Percentiles rank a stretch among this genome's conserved stretches.
Evolutionary conservation across 2,329 filamentous ascomycete species (phyloP).

Genomic region (Alternaria alternata): DNA sequence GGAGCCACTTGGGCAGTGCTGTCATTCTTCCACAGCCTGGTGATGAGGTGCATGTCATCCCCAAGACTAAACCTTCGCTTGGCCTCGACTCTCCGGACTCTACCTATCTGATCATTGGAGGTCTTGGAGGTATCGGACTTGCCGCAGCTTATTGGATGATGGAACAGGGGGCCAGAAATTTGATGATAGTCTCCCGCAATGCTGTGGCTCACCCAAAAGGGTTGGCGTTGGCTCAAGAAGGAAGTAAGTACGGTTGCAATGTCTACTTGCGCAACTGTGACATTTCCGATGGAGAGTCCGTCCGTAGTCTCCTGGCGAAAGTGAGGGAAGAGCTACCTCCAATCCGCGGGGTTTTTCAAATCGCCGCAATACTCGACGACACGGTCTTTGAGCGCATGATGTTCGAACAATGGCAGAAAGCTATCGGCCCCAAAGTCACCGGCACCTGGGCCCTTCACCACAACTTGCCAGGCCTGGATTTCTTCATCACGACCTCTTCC

Average conservation of each 20-base stretch:
- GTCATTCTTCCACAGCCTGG: neutral
- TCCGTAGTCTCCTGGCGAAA: neutral
- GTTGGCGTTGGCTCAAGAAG: neutral
- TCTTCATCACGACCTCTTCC: conserved; percentile 44
- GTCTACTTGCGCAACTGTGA: conserved; percentile 5
- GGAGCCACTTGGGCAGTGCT: neutral
- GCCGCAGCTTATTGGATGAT: conserved; percentile 26
- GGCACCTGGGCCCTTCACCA: conserved; percentile 40
- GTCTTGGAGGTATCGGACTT: conserved; percentile 32
- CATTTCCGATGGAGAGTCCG: neutral
- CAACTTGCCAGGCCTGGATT: conserved; percentile 26
- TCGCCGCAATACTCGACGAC: neutral
- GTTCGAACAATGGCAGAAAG: neutral
- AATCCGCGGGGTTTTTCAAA: conserved; percentile 1
- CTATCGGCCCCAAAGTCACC: conserved; percentile 9
- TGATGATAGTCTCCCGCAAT: conserved; percentile 19
- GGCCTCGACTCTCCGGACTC: conserved; percentile 12
- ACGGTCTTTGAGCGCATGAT: conserved; percentile 1
- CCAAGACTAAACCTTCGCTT: neutral
- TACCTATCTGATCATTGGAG: conserved; percentile 33
- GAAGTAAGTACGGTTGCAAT: neutral
- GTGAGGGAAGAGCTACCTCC: neutral
- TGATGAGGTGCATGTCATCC: neutral
- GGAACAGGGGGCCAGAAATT: conserved; percentile 22
- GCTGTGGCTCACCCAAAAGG: neutral